Evolutionary conservation across 108 stramenopile genomes (phyloP).

Genomic region (Nitzschia palea): DNA sequence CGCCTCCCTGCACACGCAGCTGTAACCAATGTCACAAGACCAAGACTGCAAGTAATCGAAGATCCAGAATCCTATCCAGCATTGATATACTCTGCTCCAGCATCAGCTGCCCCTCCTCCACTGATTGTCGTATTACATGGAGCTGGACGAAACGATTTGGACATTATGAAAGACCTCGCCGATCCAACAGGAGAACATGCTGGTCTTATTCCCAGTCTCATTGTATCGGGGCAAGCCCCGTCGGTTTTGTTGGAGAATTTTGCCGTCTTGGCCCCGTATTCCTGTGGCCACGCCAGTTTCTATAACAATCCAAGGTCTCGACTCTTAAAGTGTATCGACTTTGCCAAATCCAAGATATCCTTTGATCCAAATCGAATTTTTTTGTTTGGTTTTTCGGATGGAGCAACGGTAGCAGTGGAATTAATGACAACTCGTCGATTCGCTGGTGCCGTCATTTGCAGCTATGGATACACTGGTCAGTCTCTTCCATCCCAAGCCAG

Average conservation of each 20-base stretch:
- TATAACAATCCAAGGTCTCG: slow-evolving; percentile 73
- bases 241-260: slow-evolving; percentile 53
- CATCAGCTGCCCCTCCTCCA: slow-evolving; percentile 25
- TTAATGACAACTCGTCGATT: slow-evolving; percentile 72
- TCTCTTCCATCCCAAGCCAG: slow-evolving; percentile 56
- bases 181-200: slow-evolving; percentile 67
- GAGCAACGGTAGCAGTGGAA: slow-evolving; percentile 79
- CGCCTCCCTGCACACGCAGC: no score
- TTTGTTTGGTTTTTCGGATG: slow-evolving; percentile 84
- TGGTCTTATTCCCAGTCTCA: slow-evolving; percentile 67
- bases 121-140: slow-evolving; percentile 77
- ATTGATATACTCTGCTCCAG: slow-evolving; percentile 54
- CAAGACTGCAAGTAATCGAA: slow-evolving; percentile 19
- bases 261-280: slow-evolving; percentile 73
- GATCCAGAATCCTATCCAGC: slow-evolving; percentile 73
- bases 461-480: slow-evolving; percentile 73
- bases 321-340: slow-evolving; percentile 62
- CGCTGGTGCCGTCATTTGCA: slow-evolving; percentile 51
- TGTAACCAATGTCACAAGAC: no score
- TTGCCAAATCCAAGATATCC: slow-evolving; percentile 32
- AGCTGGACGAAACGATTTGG: slow-evolving; percentile 57
- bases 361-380: slow-evolving; percentile 55
- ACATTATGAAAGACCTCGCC: slow-evolving; percentile 47
- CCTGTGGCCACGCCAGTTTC: slow-evolving; percentile 57
- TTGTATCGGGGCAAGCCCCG: slow-evolving; percentile 55